Percentiles rank a stretch among this genome's conserved stretches.
Evolutionary conservation across 2,329 filamentous ascomycete species (phyloP).

Genomic region (Colletotrichum tabaci): DNA sequence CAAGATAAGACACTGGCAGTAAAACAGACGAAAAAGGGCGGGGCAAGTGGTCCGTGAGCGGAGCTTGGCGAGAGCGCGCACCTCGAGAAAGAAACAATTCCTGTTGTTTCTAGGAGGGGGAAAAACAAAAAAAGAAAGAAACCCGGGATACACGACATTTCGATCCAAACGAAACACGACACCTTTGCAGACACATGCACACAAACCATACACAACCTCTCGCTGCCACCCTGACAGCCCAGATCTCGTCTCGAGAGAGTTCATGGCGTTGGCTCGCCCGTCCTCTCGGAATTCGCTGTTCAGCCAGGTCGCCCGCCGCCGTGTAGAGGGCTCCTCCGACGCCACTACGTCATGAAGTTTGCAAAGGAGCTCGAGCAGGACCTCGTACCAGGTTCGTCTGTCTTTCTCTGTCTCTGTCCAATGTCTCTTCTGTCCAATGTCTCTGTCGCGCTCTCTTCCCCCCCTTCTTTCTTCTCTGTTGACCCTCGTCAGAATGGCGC

Average conservation of each 20-base stretch:
- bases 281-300: background rate
- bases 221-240: background rate
- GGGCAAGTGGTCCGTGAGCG: conserved; percentile 20
- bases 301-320: conserved; percentile 9
- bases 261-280: conserved; percentile 29
- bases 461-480: conserved; percentile 1
- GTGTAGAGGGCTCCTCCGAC: conserved; percentile 9
- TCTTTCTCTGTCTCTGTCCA: conserved; percentile 11
- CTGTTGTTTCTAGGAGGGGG: background rate
- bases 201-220: too few species aligned
- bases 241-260: background rate
- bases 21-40: conserved; percentile 20
- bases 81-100: conserved; percentile 25
- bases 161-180: background rate
- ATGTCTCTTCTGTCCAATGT: background rate
- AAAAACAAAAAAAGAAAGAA: background rate
- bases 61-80: conserved; percentile 33
- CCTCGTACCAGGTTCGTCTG: conserved; percentile 79
- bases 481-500: conserved; percentile 78
- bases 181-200: background rate
- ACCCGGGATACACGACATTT: background rate
- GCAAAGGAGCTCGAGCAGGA: conserved; percentile 88
- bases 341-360: conserved; percentile 71
- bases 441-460: background rate
- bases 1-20: background rate